phyloP scores from a whole-genome alignment of 495 filamentous ascomycete genomes.

The Penicillium flavigenum region DNA sequence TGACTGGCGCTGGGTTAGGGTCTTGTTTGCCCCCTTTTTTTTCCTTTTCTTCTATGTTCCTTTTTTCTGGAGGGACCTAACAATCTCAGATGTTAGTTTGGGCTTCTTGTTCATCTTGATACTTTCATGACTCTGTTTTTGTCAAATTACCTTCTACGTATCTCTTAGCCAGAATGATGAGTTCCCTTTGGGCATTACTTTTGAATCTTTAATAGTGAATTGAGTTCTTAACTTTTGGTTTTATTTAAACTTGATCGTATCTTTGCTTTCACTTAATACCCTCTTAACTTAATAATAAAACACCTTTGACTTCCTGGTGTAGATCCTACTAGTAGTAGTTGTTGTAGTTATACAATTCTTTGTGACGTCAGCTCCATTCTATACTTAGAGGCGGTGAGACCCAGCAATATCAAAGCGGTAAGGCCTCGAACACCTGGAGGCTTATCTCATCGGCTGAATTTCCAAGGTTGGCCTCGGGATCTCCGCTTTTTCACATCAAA shows the following conservation, averaged over 20 bases:
- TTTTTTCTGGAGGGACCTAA: background rate
- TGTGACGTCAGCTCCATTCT: background rate
- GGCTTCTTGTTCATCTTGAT: background rate
- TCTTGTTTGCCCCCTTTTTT: background rate
- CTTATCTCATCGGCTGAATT: conserved; percentile 9
- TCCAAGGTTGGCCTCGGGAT: background rate
- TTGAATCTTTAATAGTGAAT: background rate
- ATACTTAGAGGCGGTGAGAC: background rate
- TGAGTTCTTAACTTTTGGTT: too few relatives aligned
- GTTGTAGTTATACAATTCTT: background rate
- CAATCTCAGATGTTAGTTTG: background rate
- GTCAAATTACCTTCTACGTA: background rate
- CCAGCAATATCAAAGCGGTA: background rate
- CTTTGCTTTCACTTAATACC: too few relatives aligned
- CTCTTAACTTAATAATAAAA: background rate
- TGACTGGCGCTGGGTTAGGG: conserved; percentile 18
- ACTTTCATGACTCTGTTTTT: background rate
- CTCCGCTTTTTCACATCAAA: conserved; percentile 7
- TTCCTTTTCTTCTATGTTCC: background rate
- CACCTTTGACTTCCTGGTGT: background rate
- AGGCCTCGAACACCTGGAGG: background rate
- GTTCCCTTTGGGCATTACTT: background rate
- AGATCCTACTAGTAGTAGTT: background rate
- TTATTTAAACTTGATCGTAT: too few relatives aligned
- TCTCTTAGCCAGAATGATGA: conserved; percentile 3